Conservation (phyloP, 2,329 filamentous ascomycete genomes). For the Helotiales sp. region DNA sequence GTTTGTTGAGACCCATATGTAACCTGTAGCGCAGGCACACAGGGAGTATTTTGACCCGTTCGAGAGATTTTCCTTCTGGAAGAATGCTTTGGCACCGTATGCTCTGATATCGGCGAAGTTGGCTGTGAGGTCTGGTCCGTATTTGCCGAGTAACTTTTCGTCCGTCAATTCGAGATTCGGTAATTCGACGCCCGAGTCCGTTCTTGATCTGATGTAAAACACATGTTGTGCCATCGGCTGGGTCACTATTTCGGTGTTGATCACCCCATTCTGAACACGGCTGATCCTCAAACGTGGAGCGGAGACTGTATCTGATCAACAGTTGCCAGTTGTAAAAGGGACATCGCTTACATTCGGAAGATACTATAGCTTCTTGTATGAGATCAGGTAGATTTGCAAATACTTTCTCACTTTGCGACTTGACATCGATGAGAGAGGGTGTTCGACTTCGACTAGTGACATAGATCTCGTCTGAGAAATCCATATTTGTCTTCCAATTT, state of each 20-base stretch:
- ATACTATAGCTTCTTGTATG: constrained; percentile 32
- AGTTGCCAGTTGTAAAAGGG: neutral
- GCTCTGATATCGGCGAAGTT: constrained; percentile 33
- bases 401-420: constrained; percentile 25
- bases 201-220: constrained; percentile 26
- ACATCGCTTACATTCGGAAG: constrained; percentile 26
- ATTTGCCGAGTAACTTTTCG: constrained; percentile 29
- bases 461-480: constrained; percentile 21
- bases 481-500: constrained; percentile 16
- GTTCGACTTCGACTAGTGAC: constrained; percentile 29
- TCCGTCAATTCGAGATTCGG: constrained; percentile 28
- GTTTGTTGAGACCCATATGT: constrained; percentile 29
- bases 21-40: constrained; percentile 31
- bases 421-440: constrained; percentile 30
- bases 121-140: constrained; percentile 28
- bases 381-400: constrained; percentile 31
- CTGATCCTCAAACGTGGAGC: constrained; percentile 27
- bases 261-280: constrained; percentile 19
- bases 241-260: constrained; percentile 22
- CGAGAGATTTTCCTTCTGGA: constrained; percentile 27
- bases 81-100: constrained; percentile 27
- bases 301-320: constrained; percentile 22
- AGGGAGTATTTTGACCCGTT: constrained; percentile 26
- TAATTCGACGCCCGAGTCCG: constrained; percentile 30
- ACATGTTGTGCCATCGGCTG: constrained; percentile 24